These are phyloP conservation scores for Firmiana major DNA, from an alignment of 345 rosid genomes.

Conservation along the genomic window DNA sequence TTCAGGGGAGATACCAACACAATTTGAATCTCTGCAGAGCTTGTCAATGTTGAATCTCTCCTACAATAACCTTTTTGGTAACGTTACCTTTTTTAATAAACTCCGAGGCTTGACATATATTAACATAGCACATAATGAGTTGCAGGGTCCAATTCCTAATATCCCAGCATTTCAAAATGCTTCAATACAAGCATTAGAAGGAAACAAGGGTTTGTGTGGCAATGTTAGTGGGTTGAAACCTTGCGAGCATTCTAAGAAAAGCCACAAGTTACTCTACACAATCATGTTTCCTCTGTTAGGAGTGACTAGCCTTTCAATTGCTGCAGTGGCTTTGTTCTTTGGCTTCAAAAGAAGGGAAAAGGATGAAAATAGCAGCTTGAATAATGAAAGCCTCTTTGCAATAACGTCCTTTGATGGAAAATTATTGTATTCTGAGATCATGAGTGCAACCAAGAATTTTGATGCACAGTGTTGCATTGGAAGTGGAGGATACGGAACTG, in stretches of 20 bases:
- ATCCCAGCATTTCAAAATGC: neutral
- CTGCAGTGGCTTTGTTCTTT: neutral
- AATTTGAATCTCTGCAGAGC: neutral
- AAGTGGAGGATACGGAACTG: too few species aligned
- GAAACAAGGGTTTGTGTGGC: neutral
- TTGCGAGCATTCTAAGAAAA: neutral
- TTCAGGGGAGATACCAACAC: neutral
- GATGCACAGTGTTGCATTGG: neutral
- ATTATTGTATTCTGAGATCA: neutral
- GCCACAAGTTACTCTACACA: conserved; percentile 1
- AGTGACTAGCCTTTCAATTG: neutral
- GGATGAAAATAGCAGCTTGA: neutral
- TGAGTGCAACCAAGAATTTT: neutral
- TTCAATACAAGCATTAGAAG: neutral
- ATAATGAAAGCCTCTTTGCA: neutral
- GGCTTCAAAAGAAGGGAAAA: neutral
- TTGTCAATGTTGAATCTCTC: neutral
- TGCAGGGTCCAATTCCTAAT: conserved; percentile 2
- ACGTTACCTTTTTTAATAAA: neutral
- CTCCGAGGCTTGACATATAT: neutral
- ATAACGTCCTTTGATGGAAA: neutral
- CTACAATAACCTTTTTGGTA: neutral
- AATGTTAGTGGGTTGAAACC: neutral
- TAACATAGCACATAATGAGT: neutral
- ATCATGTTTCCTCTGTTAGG: neutral